A percentile compares a stretch with the other conserved stretches of the same genome.
phyloP scores from a whole-genome alignment of 768 basidiomycete genomes.

The Suillus weaverae region DNA sequence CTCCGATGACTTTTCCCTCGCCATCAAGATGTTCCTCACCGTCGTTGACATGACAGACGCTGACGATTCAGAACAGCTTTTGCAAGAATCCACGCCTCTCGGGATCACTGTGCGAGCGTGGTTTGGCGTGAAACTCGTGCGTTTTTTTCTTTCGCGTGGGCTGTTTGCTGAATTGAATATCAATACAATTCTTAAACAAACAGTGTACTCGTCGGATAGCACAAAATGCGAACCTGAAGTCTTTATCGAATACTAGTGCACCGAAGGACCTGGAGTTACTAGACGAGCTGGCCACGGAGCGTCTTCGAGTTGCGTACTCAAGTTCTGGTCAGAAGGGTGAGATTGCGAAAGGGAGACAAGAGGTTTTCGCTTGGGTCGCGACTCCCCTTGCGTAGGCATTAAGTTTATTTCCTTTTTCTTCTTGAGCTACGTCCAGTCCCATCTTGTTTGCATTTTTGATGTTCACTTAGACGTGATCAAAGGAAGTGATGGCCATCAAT shows the following conservation, averaged over 20 bases:
- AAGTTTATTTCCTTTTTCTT: not conserved
- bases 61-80: conserved; percentile 49
- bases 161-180: conserved; percentile 1
- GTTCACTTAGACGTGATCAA: not conserved
- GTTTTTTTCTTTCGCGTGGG: conserved; percentile 22
- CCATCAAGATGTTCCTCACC: conserved; percentile 77
- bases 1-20: conserved; percentile 67
- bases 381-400: not conserved
- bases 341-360: conserved; percentile 41
- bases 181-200: conserved; percentile 2
- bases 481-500: not conserved
- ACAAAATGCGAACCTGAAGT: conserved; percentile 40
- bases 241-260: conserved; percentile 54
- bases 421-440: not conserved
- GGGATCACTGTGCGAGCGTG: conserved; percentile 70
- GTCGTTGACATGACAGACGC: conserved; percentile 77
- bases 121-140: conserved; percentile 80
- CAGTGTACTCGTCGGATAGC: conserved; percentile 65
- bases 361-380: conserved; percentile 48
- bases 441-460: not conserved
- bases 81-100: conserved; percentile 47
- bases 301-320: conserved; percentile 62
- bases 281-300: conserved; percentile 73
- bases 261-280: conserved; percentile 59
- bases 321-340: conserved; percentile 38